Base-by-base conservation (phyloP, 768 basidiomycete genomes). In the Neoboletus brunneissimus region DNA sequence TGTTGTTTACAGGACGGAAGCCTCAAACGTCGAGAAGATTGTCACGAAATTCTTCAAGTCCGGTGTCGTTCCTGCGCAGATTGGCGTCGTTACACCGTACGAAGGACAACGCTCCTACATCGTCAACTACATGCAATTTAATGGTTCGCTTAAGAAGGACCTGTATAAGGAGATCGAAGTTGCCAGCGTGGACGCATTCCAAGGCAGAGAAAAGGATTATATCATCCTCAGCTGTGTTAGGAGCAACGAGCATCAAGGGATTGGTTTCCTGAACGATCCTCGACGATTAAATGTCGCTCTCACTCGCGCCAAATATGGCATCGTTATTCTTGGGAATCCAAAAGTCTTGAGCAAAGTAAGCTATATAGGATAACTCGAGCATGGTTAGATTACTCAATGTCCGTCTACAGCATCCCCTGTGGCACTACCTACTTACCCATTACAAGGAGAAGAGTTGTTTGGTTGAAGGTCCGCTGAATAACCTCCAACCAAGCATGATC, bases 41-140 rank as follows among this genome's bases (percentile, higher is more conserved):
- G 96, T 98, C 41, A 99, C 97, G 54, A 97, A 98, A 70, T 98
- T 98, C 79, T 99, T 99, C 91, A 97, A 97, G 73, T 93, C 96
- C 0, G 97, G 97, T 37, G 97, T 99, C 29, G 81, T 96, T 37
- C 96, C 97, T 12, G 81, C 78, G 53, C 96, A 99, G 68, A 99
- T 99, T 65, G 97, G 97, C 59, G 92, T 99, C 59, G 94, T 99
- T 67, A 99, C 97, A 2, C 97, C 97, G 1, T 99, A 99, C 73
- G 97, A 99, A 71, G 97, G 97, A 25, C 97, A 99, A 67, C 86
- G 97, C 18, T 97, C 95, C 1, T 98, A 97, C 72, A 89, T 99
- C 69, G 95, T 96, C 71, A 96, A 93, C 72, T 99, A 96, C 73
- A 98, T 99, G 97, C 97, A 99, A 77, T 93, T 97, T 79, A 97